Evolutionary conservation across 1,139 yeast species (phyloP).

Genomic region (Wickerhamomyces sp.): DNA sequence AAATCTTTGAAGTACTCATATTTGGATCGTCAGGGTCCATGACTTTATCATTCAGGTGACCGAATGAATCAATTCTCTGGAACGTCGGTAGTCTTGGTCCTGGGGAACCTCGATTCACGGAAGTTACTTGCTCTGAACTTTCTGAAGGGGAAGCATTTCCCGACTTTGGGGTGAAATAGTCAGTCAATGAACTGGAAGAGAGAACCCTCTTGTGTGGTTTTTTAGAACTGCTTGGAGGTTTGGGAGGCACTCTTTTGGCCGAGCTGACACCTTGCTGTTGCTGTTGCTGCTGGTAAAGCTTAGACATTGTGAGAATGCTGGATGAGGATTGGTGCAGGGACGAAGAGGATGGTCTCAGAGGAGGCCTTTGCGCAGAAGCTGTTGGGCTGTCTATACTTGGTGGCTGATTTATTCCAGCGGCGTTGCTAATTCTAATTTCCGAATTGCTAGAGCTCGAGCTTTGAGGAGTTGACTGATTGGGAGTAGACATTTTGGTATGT

Average conservation of each 20-base stretch:
- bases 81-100: slow-evolving; percentile 19
- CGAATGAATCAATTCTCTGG: slow-evolving; percentile 13
- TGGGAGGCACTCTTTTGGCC: slow-evolving; percentile 3
- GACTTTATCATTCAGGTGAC: no score
- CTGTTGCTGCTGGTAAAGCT: slow-evolving; percentile 16
- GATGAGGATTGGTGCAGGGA: slow-evolving; percentile 12
- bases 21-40: background rate
- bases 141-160: background rate
- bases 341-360: slow-evolving; percentile 4
- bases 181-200: slow-evolving; percentile 19
- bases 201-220: slow-evolving; percentile 22
- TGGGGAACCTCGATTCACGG: slow-evolving; percentile 5
- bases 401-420: background rate
- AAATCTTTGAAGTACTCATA: slow-evolving; percentile 15
- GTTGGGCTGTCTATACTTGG: background rate
- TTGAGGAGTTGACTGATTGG: no score
- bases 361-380: slow-evolving; percentile 4
- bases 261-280: slow-evolving; percentile 1
- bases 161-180: slow-evolving; percentile 11
- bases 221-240: slow-evolving; percentile 4
- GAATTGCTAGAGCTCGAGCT: no score
- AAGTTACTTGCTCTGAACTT: no score
- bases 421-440: background rate
- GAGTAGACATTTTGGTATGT: no score
- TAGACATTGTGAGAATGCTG: slow-evolving; percentile 22